Base-by-base conservation (phyloP, 1,139 yeast species). In the Lipomyces yarrowii region DNA sequence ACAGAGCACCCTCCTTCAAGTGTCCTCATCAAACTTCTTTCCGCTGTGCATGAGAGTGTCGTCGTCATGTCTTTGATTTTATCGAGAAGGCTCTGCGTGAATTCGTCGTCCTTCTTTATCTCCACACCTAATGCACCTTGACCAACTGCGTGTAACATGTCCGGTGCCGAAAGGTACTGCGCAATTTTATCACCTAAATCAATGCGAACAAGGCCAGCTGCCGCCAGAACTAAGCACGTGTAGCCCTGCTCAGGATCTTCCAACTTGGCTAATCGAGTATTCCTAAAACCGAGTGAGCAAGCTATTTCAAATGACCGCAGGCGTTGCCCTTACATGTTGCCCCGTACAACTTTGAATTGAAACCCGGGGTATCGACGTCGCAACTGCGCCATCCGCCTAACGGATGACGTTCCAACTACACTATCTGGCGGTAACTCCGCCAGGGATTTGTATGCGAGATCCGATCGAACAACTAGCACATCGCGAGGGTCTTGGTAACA, bases 1-100 rank as follows among this genome's bases (percentile, higher is more conserved):
- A 94, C 98, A 0, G 97, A 91, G 79, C 99, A 94, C 18, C 99
- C 99, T 68, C 99, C 99, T 80, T 94, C 98, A 68, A 94, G 82
- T 51, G 90, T 84, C 77, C 96, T 84, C 91, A 94, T 86, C 68
- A 94, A 81, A 15, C 96, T 82, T 73, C 99, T 84, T 79, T 94
- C 99, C 4, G 98, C 96, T n/a, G 87, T 78, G 77, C 99, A 93
- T 73, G 96, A 83, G 70, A 87, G 80, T 1, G 93, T 85, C 1
- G 96, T 84, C 13, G 86, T 84, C 61, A 81, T 78, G 76, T 92
- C 89, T 73, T 88, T 89, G 69, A 94, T 86, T 63, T 81, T 77
- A 30, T 74, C 70, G 71, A 96, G 83, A 42, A 93, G 81, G 63
- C 83, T 78, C 72, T 81, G 81, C 76, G 89, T 84, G 62, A 80